Evolutionary conservation across 2,329 filamentous ascomycete species (phyloP).

Genomic region (Chalara sp.): DNA sequence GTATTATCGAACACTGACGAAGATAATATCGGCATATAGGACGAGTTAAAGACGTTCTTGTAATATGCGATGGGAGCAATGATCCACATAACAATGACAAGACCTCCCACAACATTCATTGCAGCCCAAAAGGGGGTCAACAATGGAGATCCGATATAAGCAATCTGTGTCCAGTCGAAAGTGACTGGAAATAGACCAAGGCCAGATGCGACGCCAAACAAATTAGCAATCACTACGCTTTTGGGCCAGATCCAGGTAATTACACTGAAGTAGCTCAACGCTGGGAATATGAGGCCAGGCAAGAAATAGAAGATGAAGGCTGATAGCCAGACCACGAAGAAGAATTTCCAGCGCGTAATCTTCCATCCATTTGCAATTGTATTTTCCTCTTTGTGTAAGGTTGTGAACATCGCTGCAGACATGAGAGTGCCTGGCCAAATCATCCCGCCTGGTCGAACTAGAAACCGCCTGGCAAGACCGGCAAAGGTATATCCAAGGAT

Average conservation of each 20-base stretch:
- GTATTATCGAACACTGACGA: constrained; percentile 81
- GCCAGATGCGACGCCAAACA: constrained; percentile 81
- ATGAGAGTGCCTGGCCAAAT: constrained; percentile 87
- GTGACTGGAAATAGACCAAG: constrained; percentile 79
- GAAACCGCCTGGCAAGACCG: constrained; percentile 70
- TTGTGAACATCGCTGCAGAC: constrained; percentile 84
- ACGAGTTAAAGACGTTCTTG: constrained; percentile 69
- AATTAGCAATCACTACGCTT: constrained; percentile 77
- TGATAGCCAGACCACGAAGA: constrained; percentile 63
- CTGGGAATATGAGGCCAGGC: constrained; percentile 74
- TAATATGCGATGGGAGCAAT: constrained; percentile 77
- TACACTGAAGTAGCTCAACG: constrained; percentile 82
- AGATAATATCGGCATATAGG: constrained; percentile 82
- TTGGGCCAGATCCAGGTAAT: constrained; percentile 84
- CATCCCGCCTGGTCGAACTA: constrained; percentile 82
- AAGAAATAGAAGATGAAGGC: constrained; percentile 81
- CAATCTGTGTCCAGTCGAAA: constrained; percentile 88
- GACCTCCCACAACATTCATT: constrained; percentile 74
- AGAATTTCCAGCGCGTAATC: constrained; percentile 79
- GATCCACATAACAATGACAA: constrained; percentile 81
- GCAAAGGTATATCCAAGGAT: constrained; percentile 83
- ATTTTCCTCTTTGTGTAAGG: constrained; percentile 78
- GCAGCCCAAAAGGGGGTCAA: constrained; percentile 83
- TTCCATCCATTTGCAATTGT: constrained; percentile 75
- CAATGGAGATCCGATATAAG: constrained; percentile 74